Evolutionary conservation across 2,329 filamentous ascomycete species (phyloP), one percentile per base, ranked within the genome.

Genomic region (Scleromitrula shiraiana): DNA sequence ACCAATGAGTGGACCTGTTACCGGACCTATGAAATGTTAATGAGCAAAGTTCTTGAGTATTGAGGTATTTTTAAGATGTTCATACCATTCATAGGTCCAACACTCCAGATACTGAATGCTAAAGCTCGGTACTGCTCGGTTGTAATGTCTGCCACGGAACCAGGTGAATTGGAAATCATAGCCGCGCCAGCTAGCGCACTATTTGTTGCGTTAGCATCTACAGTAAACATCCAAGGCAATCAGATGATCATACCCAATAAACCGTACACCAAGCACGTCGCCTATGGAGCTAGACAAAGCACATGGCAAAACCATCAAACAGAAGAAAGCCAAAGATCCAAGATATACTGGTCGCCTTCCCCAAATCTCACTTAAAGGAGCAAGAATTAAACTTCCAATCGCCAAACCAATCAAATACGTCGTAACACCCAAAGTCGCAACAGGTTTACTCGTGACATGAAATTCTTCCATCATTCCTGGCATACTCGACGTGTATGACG

Each of bases 91-190:
- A 95, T 77, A 0, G 90, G 89, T 0, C 88, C 89, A 46, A 95
- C 80, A 52, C 76, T 79, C 81, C 88, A 95, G 27, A 95, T 73
- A 4, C 82, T 87, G 66, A 95, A 88, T 35, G 83, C 83, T n/a
- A 93, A 68, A 2, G 88, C 87, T 14, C 90, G 80, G 59, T 85
- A 80, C 41, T 94, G 80, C 38, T 91, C 86, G 12, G 76, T 75
- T n/a, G 87, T 81, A 41, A 95, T 83, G 64, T 96, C 90, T 23
- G 85, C 82, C 9, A 95, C 77, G 7, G 83, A 88, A 2, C 89
- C 90, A 0, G 89, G 88, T 1, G 84, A 80, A 62, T 94, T 95
- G 10, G 82, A 80, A 22, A 95, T 82, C 78, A 94, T 85, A 35
- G 85, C 87, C 5, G 86, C 78, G 3, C 87, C 85, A 43, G 82